phyloP scores from a whole-genome alignment of 441 rosid species.

The Macaranga tanarius region DNA sequence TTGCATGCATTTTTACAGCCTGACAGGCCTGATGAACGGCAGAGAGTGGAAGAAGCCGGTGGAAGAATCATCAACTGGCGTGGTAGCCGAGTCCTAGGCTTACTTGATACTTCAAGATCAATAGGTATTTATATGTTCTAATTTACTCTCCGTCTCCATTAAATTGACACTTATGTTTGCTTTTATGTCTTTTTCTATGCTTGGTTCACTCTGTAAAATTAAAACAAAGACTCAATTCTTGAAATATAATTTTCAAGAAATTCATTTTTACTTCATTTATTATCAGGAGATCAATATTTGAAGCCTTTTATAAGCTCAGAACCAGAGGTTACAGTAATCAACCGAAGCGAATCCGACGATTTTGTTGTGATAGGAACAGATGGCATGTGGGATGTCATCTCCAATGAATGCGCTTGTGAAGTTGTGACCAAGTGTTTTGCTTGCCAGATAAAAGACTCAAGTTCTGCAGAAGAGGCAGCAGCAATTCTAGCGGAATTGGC shows the following conservation, averaged over 20 bases:
- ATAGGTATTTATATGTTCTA: constrained; percentile 25
- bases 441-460: constrained; percentile 7
- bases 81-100: constrained; percentile 28
- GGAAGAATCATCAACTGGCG: constrained; percentile 31
- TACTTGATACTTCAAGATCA: constrained; percentile 38
- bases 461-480: constrained; percentile 21
- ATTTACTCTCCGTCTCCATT: no score
- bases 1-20: constrained; percentile 22
- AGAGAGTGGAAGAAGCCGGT: constrained; percentile 38
- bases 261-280: not conserved
- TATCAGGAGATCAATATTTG: constrained; percentile 22
- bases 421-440: constrained; percentile 14
- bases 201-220: not conserved
- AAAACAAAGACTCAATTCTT: no score
- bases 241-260: no score
- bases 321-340: constrained; percentile 12
- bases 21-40: constrained; percentile 33
- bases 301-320: constrained; percentile 21
- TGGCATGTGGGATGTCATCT: constrained; percentile 27
- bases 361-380: constrained; percentile 19
- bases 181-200: not conserved
- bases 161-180: no score
- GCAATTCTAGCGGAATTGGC: constrained; percentile 24
- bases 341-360: constrained; percentile 3
- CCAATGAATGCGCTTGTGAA: constrained; percentile 21